Base-by-base conservation (phyloP, 176 grass and related monocot species). In the Echinochloa phyllopogon region DNA sequence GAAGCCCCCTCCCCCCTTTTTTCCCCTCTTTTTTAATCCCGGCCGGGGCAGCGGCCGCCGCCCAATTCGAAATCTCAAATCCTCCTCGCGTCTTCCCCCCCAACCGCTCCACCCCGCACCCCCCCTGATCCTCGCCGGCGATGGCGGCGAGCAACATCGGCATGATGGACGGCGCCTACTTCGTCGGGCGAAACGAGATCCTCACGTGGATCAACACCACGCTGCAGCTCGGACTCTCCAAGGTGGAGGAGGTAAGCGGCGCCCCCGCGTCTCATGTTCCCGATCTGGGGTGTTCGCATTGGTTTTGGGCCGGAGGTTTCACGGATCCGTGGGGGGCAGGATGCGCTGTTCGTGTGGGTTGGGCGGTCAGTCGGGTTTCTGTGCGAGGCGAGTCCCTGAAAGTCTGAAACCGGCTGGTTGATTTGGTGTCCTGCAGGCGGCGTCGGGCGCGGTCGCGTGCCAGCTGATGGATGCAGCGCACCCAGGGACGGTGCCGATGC, bases 131-230 rank as follows among this genome's bases (percentile, higher is more conserved):
- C 11, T 18, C 29, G 13, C 37, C 20, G 65, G 76, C 40, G 65
- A 94, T 96, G 93, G 86, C 92, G 88, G 92, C 84, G 59, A 94
- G 66, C 53, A 95, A 90, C 65, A 96, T 96, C 48, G 97, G 97
- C 41, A 99, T 94, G 90, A 99, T 96, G 97, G 97, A 99, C 79
- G 87, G 94, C 4, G 97, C 97, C 10, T 99, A 99, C 87, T 99
- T 99, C 83, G 94, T 99, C 3, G 97, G 97, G 72, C 85, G 97
- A 29, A 92, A 92, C 78, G 94, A 99, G 92, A 99, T 99, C 80
- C 86, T 99, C 1, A 78, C 97, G 59, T 99, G 97, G 97, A 96
- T 99, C 84, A 99, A 99, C 84, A 94, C 97, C 21, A 91, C 94
- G 33, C 94, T 99, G 74, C 94, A 94, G 45, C 92, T 99, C 88